Evolutionary conservation across 2,329 filamentous ascomycete species (phyloP), one percentile per base, ranked within the genome.

Genomic region (Paecilomyces niveus): DNA sequence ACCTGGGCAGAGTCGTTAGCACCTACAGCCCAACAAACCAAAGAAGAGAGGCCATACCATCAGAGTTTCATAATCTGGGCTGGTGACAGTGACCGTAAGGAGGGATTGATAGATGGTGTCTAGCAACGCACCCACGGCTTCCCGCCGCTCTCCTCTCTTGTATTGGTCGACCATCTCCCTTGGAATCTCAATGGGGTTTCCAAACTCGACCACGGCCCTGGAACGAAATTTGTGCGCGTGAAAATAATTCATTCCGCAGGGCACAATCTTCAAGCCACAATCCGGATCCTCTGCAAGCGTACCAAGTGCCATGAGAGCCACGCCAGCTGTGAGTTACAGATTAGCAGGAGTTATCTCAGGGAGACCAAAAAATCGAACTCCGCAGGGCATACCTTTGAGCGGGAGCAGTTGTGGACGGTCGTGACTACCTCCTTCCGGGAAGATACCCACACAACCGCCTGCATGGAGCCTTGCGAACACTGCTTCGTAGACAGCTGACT

Each of bases 201-300:
- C 94, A 67, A 97, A 99, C 71, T 99, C 94, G 60, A 97, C 87
- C 3, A 99, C 93, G 35, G 93, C 94, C 71, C 94, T 85, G 63
- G 93, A 97, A 53, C 93, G 89, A 76, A 99, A 99, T 74, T 97
- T 99, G 81, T 99, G 93, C 0, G 93, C 90, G 75, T 97, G 93
- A 77, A 99, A 99, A 76, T 99, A 99, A 76, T 99, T 99, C 93
- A 99, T 97, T 67, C 93, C 93, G 55, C 94, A 92, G 3, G 94
- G 94, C 24, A 99, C 90, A 67, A 99, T 97, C 75, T 92, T 95
- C 61, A 99, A 80, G 31, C 90, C 91, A 70, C 90, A 96, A 63
- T 93, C 83, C 2, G 92, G 92, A 61, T 92, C 86, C 58, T 91
- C 87, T 4, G 90, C 91, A 55, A 97, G 80, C 0, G 94, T 89